Evolutionary conservation across 768 basidiomycete genomes (phyloP).

Genomic region (Lentinula sp.): DNA sequence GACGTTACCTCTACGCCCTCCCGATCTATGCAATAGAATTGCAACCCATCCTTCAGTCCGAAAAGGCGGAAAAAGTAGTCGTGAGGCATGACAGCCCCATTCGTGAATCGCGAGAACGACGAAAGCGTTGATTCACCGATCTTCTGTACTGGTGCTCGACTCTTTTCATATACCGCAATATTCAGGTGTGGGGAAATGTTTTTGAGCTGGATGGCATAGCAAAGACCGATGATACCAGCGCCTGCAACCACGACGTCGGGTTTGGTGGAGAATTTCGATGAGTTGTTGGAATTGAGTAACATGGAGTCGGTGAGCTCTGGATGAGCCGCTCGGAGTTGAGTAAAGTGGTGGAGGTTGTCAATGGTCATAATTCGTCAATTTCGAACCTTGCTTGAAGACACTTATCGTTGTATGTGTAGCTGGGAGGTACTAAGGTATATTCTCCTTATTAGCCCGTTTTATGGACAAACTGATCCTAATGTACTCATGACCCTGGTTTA

Average conservation of each 20-base stretch:
- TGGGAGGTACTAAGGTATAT: too few species aligned
- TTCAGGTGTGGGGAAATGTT: conserved; percentile 9
- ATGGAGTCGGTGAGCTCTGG: not conserved
- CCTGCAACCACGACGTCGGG: conserved; percentile 11
- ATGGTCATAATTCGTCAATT: not conserved
- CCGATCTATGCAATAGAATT: conserved; percentile 11
- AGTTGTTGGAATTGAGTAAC: not conserved
- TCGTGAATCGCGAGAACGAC: conserved; percentile 9
- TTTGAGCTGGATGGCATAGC: conserved; percentile 11
- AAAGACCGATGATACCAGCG: conserved; percentile 11
- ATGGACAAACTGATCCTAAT: too few species aligned
- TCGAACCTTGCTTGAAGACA: too few species aligned
- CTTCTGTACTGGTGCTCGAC: conserved; percentile 1
- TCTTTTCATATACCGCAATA: conserved; percentile 12
- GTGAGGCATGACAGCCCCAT: conserved; percentile 7
- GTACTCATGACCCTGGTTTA: too few species aligned
- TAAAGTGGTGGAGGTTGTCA: not conserved
- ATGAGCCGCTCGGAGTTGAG: not conserved
- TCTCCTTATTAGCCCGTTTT: too few species aligned
- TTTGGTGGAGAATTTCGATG: not conserved
- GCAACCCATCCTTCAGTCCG: conserved; percentile 8
- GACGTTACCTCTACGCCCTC: conserved; percentile 2
- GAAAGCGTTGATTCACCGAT: conserved; percentile 13
- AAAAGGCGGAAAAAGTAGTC: conserved; percentile 9
- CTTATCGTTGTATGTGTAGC: too few species aligned